phyloP scores from a whole-genome alignment of 768 basidiomycete species.

The Naganishia vishniacii region DNA sequence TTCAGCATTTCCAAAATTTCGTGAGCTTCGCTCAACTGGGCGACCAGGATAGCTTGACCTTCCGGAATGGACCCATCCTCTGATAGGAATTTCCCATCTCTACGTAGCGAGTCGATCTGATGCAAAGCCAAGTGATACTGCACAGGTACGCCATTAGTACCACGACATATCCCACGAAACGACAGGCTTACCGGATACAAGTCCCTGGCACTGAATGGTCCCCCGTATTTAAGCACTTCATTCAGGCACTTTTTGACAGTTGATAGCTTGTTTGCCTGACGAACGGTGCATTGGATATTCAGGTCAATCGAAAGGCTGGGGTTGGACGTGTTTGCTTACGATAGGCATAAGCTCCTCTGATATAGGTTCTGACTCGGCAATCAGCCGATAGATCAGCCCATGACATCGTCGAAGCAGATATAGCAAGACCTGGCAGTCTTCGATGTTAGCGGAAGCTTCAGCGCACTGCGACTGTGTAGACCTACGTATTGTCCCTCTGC shows the following conservation, averaged over 20 bases:
- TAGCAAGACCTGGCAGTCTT: slow-evolving; percentile 66
- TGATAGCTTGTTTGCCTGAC: slow-evolving; percentile 86
- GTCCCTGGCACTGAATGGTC: slow-evolving; percentile 83
- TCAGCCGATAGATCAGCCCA: slow-evolving; percentile 84
- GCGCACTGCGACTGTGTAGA: slow-evolving; percentile 13
- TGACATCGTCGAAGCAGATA: slow-evolving; percentile 92
- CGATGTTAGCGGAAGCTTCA: slow-evolving; percentile 5
- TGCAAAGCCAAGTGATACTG: slow-evolving; percentile 93
- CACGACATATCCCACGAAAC: no score
- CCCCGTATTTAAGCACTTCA: slow-evolving; percentile 90
- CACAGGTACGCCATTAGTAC: no score
- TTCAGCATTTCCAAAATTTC: slow-evolving; percentile 91
- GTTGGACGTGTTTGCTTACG: slow-evolving; percentile 52
- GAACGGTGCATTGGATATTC: neutral
- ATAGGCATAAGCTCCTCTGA: slow-evolving; percentile 97
- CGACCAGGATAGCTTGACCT: slow-evolving; percentile 92
- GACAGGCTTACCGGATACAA: slow-evolving; percentile 88
- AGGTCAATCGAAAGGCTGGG: neutral
- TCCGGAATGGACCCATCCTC: slow-evolving; percentile 85
- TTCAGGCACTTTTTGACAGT: slow-evolving; percentile 96
- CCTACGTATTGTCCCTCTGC: slow-evolving; percentile 92
- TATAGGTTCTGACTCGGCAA: slow-evolving; percentile 93
- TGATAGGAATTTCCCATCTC: slow-evolving; percentile 88
- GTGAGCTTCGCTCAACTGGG: slow-evolving; percentile 92
- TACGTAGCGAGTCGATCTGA: slow-evolving; percentile 87